Evolutionary conservation across 2,329 filamentous ascomycete species (phyloP), one percentile per base, ranked within the genome.

Genomic region (Fusarium sp.): DNA sequence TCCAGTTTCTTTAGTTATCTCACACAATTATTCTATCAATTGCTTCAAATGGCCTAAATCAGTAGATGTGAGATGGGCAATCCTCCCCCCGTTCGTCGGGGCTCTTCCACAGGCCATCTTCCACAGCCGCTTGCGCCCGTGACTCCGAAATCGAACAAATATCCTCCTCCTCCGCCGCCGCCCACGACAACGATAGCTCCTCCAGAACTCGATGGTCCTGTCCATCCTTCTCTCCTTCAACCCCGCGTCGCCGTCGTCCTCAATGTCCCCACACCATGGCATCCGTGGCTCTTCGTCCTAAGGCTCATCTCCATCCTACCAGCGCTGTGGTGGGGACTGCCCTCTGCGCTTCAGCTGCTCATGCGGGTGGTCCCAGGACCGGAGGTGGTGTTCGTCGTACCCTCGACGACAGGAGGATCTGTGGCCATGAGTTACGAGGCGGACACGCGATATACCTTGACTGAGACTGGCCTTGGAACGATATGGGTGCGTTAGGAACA

Each of bases 181-280:
- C 45, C 40, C 11, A 39, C 62, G 39, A 56, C 53, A 14, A 53
- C 45, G 32, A 55, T 49, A 62, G 53, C 52, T 48, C 30, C 67
- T 17, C 27, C 61, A 3, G 47, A 63, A 3, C 20, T 39, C 32
- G 53, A 71, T n/a, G 37, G 32, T 17, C 40, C 70, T 50, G 69
- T 75, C 15, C 75, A 74, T 30, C 75, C 77, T 22, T 79, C 85
- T 17, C 81, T 90, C 52, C 83, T 93, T 43, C 91, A 94, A 74
- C 92, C 92, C 14, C 91, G 92, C 56, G 88, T 95, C 56, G 92
- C 92, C 66, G 91, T 94, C 71, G 86, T 93, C 32, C 85, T 95
- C 46, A 92, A 92, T 51, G 87, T 96, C 17, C 88, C 90, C 54
- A 84, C 84, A 65, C 84, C 84, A 65, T 95, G 92, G 90, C 90